These are phyloP conservation scores for Elongisporangium undulatum DNA, from an alignment of 352 stramenopile genomes.

Conservation along the genomic window DNA sequence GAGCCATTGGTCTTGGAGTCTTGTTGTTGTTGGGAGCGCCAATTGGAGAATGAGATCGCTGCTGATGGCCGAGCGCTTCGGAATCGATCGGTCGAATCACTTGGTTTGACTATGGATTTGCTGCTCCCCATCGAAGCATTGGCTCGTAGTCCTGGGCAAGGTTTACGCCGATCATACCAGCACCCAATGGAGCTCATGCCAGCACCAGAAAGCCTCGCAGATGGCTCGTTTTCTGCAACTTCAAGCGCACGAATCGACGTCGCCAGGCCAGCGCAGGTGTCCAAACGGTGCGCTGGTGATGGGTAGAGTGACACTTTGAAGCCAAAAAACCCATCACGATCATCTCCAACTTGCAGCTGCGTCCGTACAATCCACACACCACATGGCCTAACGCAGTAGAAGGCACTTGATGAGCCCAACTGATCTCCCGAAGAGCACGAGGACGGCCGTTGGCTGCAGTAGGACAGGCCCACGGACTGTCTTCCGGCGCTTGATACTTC, in stretches of 20 bases:
- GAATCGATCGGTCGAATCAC: not conserved
- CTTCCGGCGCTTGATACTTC: too few relatives aligned
- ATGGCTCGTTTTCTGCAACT: not conserved
- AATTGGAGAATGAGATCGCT: not conserved
- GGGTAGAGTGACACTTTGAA: not conserved
- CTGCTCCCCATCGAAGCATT: not conserved
- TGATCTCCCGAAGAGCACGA: not conserved
- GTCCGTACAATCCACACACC: constrained; percentile 1
- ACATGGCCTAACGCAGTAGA: not conserved
- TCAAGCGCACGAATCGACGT: not conserved
- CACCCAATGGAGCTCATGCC: not conserved
- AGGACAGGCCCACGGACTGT: not conserved
- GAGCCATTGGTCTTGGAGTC: not conserved
- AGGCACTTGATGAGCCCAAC: not conserved
- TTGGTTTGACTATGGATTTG: not conserved
- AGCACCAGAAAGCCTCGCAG: not conserved
- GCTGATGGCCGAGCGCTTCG: not conserved
- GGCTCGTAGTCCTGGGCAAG: not conserved
- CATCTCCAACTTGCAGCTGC: not conserved
- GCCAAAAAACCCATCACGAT: not conserved
- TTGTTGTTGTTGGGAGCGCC: not conserved
- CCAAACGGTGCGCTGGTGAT: not conserved
- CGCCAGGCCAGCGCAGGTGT: not conserved
- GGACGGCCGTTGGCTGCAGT: not conserved
- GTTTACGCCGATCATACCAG: not conserved